These are phyloP conservation scores for Talaromyces pinophilus DNA, from an alignment of 2,329 filamentous ascomycete species.

Conservation along the genomic window DNA sequence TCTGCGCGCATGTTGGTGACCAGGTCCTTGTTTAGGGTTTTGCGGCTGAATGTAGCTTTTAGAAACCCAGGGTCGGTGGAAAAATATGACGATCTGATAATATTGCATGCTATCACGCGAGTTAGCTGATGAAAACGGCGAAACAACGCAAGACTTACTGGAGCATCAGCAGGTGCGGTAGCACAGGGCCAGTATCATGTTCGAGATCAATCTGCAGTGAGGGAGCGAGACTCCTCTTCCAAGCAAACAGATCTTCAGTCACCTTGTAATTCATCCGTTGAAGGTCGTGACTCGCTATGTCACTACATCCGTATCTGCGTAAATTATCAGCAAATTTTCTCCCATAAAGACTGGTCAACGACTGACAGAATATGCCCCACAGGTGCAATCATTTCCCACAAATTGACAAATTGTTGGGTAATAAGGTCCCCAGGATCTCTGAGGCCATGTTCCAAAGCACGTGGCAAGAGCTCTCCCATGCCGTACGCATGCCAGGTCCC, in stretches of 20 bases:
- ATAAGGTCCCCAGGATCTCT: constrained; percentile 39
- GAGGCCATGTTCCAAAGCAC: constrained; percentile 27
- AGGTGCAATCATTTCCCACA: constrained; percentile 49
- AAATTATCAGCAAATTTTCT: constrained; percentile 7
- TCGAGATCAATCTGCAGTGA: constrained; percentile 40
- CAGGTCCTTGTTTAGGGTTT: constrained; percentile 45
- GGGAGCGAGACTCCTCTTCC: constrained; percentile 45
- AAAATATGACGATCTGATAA: constrained; percentile 47
- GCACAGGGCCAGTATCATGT: constrained; percentile 35
- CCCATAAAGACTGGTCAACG: not conserved
- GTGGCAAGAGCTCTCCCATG: constrained; percentile 26
- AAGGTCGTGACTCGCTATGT: constrained; percentile 41
- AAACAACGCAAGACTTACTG: constrained; percentile 34
- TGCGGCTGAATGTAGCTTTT: constrained; percentile 46
- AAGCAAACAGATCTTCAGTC: constrained; percentile 42
- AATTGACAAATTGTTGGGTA: constrained; percentile 41
- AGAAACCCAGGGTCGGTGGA: constrained; percentile 49
- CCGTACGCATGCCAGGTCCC: constrained; percentile 38
- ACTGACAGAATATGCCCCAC: constrained; percentile 46
- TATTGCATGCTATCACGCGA: constrained; percentile 42
- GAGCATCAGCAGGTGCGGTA: constrained; percentile 46
- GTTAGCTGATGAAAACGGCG: constrained; percentile 2
- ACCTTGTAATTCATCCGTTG: constrained; percentile 40
- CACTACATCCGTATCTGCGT: constrained; percentile 39
- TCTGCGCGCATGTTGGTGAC: constrained; percentile 46